phyloP scores from a whole-genome alignment of 345 rosid species.

The Bruguiera gymnorhiza region DNA sequence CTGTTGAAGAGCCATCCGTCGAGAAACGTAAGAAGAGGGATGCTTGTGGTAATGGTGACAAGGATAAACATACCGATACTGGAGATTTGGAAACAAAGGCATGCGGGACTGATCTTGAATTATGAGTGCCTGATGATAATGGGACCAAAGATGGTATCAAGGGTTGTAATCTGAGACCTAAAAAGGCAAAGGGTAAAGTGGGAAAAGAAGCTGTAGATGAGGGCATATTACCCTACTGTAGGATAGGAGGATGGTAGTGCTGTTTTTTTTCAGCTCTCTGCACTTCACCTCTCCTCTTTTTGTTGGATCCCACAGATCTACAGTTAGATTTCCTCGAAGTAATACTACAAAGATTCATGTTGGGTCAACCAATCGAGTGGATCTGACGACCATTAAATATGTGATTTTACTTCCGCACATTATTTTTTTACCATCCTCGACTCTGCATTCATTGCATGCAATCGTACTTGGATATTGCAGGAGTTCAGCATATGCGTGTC shows the following conservation, averaged over 20 bases:
- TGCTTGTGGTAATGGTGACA: constrained; percentile 21
- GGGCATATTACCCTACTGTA: constrained; percentile 63
- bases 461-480: constrained; percentile 37
- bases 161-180: constrained; percentile 76
- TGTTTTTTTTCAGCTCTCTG: constrained; percentile 70
- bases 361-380: not conserved
- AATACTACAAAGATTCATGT: not conserved
- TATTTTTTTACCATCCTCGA: not conserved
- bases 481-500: constrained; percentile 80
- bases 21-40: constrained; percentile 41
- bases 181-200: constrained; percentile 52
- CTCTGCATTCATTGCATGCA: not conserved
- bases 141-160: constrained; percentile 46
- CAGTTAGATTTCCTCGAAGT: constrained; percentile 29
- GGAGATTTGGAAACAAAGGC: constrained; percentile 43
- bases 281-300: constrained; percentile 51
- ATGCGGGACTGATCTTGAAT: constrained; percentile 76
- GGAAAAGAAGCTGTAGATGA: constrained; percentile 46
- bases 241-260: constrained; percentile 63
- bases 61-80: constrained; percentile 27
- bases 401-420: not conserved
- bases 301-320: constrained; percentile 94
- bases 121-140: constrained; percentile 72
- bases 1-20: constrained; percentile 52
- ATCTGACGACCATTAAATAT: not conserved